Evolutionary conservation across 2,329 filamentous ascomycete species (phyloP), one percentile per base, ranked within the genome.

Genomic region (Graphilbum fragrans): DNA sequence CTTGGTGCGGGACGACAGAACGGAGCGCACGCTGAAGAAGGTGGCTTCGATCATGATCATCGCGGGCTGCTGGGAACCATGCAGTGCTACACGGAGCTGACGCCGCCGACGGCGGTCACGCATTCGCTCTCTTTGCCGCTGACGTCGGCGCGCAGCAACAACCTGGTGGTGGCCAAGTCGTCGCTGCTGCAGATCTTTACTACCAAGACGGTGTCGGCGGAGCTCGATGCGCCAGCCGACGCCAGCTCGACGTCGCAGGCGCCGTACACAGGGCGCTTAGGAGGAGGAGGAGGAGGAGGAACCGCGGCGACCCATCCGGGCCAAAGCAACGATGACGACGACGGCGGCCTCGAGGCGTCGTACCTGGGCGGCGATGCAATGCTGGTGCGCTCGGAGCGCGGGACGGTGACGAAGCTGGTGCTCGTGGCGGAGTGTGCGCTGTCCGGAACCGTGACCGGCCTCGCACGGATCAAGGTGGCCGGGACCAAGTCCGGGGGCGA

Each of bases 51-150:
- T 29, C 17, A 41, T 38, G 35, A 19, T 29, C 34, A 35, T 22
- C 11, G 27, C 2, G 20, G 48, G 50, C 50, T 37, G 20, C 22
- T 39, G 32, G 47, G 38, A 18, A 14, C 7, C 14, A 96, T 96
- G 90, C 90, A 96, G 76, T 94, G 86, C 71, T 96, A 96, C 66
- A 88, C 86, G 57, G 92, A 98, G 72, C 72, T 98, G 60, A 80
- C 86, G 60, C 84, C 90, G 67, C 88, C 92, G 41, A 93, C 88
- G 59, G 88, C 88, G 59, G 87, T 96, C 64, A 88, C 86, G 55
- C 83, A 94, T 65, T 86, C 88, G 49, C 65, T 95, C 55, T 74
- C 70, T 45, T 65, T 94, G 33, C 77, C 87, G 29, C 87, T 98
- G 56, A 71, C 82, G 37, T 82, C 82, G 37, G 64, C 84, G 38